A percentile compares a stretch with the other conserved stretches of the same genome.
phyloP scores from a whole-genome alignment of 345 rosid genomes.

The Garcia nutans region DNA sequence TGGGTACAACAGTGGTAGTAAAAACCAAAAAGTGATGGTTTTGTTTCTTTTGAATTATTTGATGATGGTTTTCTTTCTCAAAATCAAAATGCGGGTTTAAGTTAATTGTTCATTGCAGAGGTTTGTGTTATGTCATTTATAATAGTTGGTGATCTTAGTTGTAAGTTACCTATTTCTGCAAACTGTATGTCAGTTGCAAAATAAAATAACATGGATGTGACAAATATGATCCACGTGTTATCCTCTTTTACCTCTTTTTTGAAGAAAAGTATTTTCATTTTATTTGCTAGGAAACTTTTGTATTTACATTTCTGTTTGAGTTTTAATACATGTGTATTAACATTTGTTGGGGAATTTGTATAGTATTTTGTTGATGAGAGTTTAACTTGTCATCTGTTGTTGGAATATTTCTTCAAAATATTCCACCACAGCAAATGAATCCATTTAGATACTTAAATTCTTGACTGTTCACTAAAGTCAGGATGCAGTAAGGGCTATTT shows the following conservation, averaged over 20 bases:
- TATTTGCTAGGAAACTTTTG: neutral
- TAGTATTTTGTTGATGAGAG: neutral
- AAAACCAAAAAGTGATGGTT: neutral
- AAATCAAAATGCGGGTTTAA: neutral
- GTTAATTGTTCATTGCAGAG: neutral
- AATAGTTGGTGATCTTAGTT: neutral
- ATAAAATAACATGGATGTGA: neutral
- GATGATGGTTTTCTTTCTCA: neutral
- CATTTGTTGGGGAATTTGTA: neutral
- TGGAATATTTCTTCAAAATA: neutral
- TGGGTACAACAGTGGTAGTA: neutral
- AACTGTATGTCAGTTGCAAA: neutral
- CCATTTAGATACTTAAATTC: slow-evolving; percentile 10
- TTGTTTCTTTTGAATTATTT: neutral
- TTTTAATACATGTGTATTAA: neutral
- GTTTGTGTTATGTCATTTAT: neutral
- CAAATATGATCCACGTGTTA: neutral
- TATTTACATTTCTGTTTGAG: neutral
- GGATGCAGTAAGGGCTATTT: slow-evolving; percentile 86
- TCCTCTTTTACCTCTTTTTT: neutral
- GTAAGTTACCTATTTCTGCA: neutral
- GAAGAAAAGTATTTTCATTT: neutral
- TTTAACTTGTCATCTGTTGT: slow-evolving; percentile 4
- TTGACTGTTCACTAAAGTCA: slow-evolving; percentile 40
- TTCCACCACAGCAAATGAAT: neutral